phyloP scores from a whole-genome alignment of 2,329 filamentous ascomycete genomes.

The Basipetospora chlamydospora region DNA sequence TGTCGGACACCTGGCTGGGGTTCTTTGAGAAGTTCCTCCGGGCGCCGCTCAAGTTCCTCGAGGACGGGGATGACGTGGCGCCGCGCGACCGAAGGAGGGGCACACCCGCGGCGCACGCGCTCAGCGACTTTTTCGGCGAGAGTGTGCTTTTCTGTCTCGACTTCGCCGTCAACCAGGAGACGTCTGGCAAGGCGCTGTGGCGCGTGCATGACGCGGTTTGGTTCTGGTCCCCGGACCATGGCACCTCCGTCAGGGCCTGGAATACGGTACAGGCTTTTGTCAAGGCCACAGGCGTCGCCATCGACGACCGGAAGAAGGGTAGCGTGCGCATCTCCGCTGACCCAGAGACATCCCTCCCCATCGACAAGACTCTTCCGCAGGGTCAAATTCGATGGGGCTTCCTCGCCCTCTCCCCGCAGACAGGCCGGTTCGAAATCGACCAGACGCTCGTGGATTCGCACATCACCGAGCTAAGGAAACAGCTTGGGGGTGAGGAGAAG shows the following conservation, averaged over 20 bases:
- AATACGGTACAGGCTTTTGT: constrained; percentile 39
- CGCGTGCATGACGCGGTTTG: constrained; percentile 52
- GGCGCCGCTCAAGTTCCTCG: constrained; percentile 41
- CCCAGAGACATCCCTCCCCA: constrained; percentile 7
- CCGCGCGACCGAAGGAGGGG: constrained; percentile 36
- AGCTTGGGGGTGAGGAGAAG: constrained; percentile 37
- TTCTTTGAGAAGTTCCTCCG: constrained; percentile 47
- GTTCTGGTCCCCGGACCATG: constrained; percentile 46
- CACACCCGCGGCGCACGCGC: constrained; percentile 42
- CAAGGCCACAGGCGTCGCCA: constrained; percentile 36
- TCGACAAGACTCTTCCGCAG: constrained; percentile 23
- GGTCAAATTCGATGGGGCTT: constrained; percentile 41
- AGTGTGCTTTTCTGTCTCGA: constrained; percentile 49
- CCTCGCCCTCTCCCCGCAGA: constrained; percentile 35
- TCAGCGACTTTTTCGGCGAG: constrained; percentile 47
- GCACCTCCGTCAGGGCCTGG: constrained; percentile 43
- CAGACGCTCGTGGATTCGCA: constrained; percentile 43
- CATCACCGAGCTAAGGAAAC: constrained; percentile 41
- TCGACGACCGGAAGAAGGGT: constrained; percentile 38
- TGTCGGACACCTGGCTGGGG: constrained; percentile 37
- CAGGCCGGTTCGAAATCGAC: constrained; percentile 44
- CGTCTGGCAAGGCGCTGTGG: constrained; percentile 38
- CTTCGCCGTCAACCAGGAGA: constrained; percentile 44
- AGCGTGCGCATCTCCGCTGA: constrained; percentile 24
- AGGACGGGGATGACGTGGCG: constrained; percentile 31